Percentiles rank a stretch among this genome's conserved stretches.
Conservation (phyloP, 768 basidiomycete genomes). For the Auriscalpium orientale region DNA sequence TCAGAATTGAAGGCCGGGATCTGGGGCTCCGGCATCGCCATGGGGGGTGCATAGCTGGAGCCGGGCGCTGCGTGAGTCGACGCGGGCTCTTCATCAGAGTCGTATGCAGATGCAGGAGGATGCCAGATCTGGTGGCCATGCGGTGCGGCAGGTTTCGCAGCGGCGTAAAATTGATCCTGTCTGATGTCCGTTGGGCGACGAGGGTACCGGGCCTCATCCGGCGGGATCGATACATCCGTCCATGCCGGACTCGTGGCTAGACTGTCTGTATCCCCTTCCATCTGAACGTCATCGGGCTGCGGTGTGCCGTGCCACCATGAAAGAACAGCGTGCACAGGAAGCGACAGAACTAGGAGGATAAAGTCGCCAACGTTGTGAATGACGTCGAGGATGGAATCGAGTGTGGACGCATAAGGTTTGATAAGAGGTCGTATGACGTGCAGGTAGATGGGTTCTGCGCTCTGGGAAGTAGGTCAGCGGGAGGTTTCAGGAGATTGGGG, state of each 20-base stretch:
- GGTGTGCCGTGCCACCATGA: slow-evolving; percentile 24
- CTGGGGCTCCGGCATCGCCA: slow-evolving; percentile 7
- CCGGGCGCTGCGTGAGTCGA: slow-evolving; percentile 13
- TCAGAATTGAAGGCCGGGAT: slow-evolving; percentile 1
- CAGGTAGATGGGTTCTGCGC: slow-evolving; percentile 78
- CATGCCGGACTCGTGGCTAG: background rate
- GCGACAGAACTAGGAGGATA: slow-evolving; percentile 36
- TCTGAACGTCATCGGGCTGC: slow-evolving; percentile 7
- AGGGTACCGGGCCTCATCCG: background rate
- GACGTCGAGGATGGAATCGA: slow-evolving; percentile 61
- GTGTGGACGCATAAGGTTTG: slow-evolving; percentile 60
- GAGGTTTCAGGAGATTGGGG: background rate
- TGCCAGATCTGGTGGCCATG: slow-evolving; percentile 49
- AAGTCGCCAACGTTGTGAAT: slow-evolving; percentile 55
- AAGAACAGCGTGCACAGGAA: slow-evolving; percentile 31
- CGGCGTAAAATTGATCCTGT: background rate
- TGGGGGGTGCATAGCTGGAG: background rate
- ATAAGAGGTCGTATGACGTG: slow-evolving; percentile 74
- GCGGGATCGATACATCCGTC: background rate
- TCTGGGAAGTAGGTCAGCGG: slow-evolving; percentile 34
- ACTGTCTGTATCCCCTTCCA: slow-evolving; percentile 14
- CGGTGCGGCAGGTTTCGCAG: background rate
- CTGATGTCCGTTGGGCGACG: background rate
- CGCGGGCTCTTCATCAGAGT: slow-evolving; percentile 25
- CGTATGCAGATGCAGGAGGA: slow-evolving; percentile 45